Conservation (phyloP, 2,329 filamentous ascomycete species). For the Rhinocladiella mackenziei region DNA sequence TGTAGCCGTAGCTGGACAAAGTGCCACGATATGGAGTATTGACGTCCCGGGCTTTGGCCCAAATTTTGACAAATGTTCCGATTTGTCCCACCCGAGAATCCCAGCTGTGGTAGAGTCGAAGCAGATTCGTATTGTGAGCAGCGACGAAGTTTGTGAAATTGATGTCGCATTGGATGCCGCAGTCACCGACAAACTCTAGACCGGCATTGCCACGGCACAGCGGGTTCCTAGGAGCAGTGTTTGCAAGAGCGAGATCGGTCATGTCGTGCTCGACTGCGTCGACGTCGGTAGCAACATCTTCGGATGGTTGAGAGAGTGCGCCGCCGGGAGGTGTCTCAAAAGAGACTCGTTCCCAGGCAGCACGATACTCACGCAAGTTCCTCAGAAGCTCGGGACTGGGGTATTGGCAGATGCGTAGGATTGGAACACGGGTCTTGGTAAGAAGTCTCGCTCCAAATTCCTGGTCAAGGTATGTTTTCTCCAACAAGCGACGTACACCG, state of each 20-base stretch:
- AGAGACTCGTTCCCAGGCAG: slow-evolving; percentile 20
- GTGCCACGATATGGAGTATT: slow-evolving; percentile 85
- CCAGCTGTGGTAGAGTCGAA: slow-evolving; percentile 76
- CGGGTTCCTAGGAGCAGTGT: slow-evolving; percentile 21
- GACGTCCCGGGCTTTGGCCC: slow-evolving; percentile 80
- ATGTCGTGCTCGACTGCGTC: slow-evolving; percentile 11
- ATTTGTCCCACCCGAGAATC: slow-evolving; percentile 73
- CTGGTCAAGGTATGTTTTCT: slow-evolving; percentile 66
- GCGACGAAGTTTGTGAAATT: slow-evolving; percentile 84
- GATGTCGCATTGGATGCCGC: slow-evolving; percentile 86
- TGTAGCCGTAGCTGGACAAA: slow-evolving; percentile 84
- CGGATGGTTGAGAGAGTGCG: background rate
- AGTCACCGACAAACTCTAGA: slow-evolving; percentile 72
- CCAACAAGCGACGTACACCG: slow-evolving; percentile 61
- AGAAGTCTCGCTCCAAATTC: slow-evolving; percentile 74
- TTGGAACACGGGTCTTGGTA: slow-evolving; percentile 74
- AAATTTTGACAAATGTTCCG: slow-evolving; percentile 83
- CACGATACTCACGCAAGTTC: slow-evolving; percentile 60
- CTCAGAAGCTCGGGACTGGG: slow-evolving; percentile 59
- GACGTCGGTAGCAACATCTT: slow-evolving; percentile 10
- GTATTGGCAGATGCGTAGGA: slow-evolving; percentile 77
- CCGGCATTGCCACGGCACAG: slow-evolving; percentile 52
- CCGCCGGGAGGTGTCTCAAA: slow-evolving; percentile 1
- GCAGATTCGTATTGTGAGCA: slow-evolving; percentile 75
- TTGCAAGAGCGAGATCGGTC: slow-evolving; percentile 17